Conservation (phyloP, 176 grass and related monocot species). For the Saccharum spontaneum region DNA sequence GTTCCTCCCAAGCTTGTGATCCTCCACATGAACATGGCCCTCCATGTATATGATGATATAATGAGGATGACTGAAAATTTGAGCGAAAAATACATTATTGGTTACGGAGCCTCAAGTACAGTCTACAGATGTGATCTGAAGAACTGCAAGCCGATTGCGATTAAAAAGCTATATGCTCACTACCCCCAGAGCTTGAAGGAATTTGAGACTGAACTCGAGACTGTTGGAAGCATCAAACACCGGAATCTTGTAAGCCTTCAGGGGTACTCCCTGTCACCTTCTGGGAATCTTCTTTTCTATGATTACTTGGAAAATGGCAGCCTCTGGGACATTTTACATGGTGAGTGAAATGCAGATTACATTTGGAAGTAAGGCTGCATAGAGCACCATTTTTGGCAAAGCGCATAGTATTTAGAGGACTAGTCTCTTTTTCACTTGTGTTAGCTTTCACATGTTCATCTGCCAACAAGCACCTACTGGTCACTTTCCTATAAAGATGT, state of each 20-base stretch:
- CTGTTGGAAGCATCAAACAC: slow-evolving; percentile 91
- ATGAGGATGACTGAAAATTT: slow-evolving; percentile 97
- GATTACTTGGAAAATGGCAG: slow-evolving; percentile 96
- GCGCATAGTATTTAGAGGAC: background rate
- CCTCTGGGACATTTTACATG: slow-evolving; percentile 94
- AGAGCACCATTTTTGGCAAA: background rate
- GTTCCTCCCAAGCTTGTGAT: slow-evolving; percentile 82
- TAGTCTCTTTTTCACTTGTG: slow-evolving; percentile 5
- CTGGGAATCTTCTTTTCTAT: slow-evolving; percentile 89
- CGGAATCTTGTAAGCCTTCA: slow-evolving; percentile 89
- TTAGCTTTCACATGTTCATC: slow-evolving; percentile 13
- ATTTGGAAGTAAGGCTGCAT: background rate
- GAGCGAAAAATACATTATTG: slow-evolving; percentile 92
- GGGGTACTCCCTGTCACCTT: slow-evolving; percentile 86
- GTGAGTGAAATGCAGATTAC: slow-evolving; percentile 43
- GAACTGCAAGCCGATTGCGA: slow-evolving; percentile 78
- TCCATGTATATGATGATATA: slow-evolving; percentile 91
- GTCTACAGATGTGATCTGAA: slow-evolving; percentile 93
- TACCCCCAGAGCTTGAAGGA: slow-evolving; percentile 78
- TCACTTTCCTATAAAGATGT: slow-evolving; percentile 22
- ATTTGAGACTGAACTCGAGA: slow-evolving; percentile 90
- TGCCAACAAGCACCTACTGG: slow-evolving; percentile 17
- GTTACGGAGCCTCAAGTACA: slow-evolving; percentile 90
- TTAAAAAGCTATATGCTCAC: slow-evolving; percentile 83
- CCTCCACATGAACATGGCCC: slow-evolving; percentile 96